Evolutionary conservation across 768 basidiomycete genomes (phyloP), one percentile per base, ranked within the genome.

Genomic region (Pisolithus microcarpus): DNA sequence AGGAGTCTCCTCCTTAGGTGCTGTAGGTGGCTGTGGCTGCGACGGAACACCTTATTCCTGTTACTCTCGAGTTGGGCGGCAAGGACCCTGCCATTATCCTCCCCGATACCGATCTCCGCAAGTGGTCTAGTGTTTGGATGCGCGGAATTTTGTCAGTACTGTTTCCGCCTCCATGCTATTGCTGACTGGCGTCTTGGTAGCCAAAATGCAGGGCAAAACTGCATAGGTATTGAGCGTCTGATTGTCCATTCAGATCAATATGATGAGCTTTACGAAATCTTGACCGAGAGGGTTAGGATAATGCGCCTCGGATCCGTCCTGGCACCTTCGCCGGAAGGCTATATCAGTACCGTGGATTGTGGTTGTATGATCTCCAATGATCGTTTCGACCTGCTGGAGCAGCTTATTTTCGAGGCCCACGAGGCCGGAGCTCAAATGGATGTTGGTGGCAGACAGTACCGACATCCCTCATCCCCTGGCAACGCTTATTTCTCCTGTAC

Each of bases 161-260:
- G 50, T 15, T 49, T 43, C 15, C 46, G 13, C n/a, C 8, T 31
- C 3, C 3, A 49, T 5, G 19, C 6, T 19, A 43, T n/a, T 51
- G 38, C 51, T 11, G 30, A 50, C 43, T 11, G 30, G 49, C 40
- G 36, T 38, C 16, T 43, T 15, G 21, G 24, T 61, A 93, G 91
- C 74, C 92, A 93, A 74, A 91, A 91, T 52, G 79, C 80, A 46
- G 94, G 94, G 19, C 95, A 97, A 70, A 97, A 97, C 61, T 99
- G 95, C 66, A 95, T 99, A 59, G 95, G 94, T 34, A 89, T 94
- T 55, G 95, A 99, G 66, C 81, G 93, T 2, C 78, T 98, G 56
- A 79, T 98, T 43, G 91, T 98, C 36, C 92, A 93, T 60, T 63
- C 72, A 0, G 75, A 75, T 0, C 85, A 91, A 59, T 87, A 93